Evolutionary conservation across 192 early-diverging fungal species (phyloP).

Genomic region (Backusella westeae): DNA sequence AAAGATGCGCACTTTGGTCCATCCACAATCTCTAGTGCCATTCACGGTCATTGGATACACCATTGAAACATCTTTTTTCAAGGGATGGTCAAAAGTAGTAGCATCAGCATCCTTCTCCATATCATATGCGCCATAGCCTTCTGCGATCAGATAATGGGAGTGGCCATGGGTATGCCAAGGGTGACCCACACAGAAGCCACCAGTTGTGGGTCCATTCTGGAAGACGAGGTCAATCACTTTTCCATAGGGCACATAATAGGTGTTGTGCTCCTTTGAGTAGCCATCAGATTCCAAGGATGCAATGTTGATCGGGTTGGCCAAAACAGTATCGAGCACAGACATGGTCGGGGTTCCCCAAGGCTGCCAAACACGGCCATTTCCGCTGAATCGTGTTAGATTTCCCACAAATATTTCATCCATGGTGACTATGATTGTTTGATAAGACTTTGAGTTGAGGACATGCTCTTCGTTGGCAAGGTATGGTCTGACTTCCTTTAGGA

Average conservation of each 20-base stretch:
- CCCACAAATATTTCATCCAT: neutral
- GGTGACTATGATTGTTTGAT: neutral
- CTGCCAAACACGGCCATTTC: neutral
- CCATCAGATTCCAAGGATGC: neutral
- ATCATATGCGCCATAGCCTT: conserved; percentile 23
- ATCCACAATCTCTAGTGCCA: conserved; percentile 3
- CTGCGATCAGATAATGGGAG: conserved; percentile 20
- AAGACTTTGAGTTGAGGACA: neutral
- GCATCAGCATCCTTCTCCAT: neutral
- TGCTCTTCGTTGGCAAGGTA: neutral
- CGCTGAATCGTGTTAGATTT: neutral
- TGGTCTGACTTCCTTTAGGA: neutral
- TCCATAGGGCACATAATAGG: conserved; percentile 7
- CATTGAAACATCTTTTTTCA: conserved; percentile 12
- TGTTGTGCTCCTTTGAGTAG: neutral
- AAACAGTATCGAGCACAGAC: neutral
- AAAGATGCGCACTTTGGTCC: conserved; percentile 16
- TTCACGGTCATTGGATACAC: neutral
- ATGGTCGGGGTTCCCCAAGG: neutral
- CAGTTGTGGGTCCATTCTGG: conserved; percentile 7
- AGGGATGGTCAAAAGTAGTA: neutral
- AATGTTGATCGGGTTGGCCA: neutral
- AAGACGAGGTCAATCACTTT: conserved; percentile 24
- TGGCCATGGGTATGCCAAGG: conserved; percentile 33
- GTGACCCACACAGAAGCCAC: conserved; percentile 7